These are phyloP conservation scores for Hydnomerulius pinastri DNA, from an alignment of 768 basidiomycete species.

Conservation along the genomic window DNA sequence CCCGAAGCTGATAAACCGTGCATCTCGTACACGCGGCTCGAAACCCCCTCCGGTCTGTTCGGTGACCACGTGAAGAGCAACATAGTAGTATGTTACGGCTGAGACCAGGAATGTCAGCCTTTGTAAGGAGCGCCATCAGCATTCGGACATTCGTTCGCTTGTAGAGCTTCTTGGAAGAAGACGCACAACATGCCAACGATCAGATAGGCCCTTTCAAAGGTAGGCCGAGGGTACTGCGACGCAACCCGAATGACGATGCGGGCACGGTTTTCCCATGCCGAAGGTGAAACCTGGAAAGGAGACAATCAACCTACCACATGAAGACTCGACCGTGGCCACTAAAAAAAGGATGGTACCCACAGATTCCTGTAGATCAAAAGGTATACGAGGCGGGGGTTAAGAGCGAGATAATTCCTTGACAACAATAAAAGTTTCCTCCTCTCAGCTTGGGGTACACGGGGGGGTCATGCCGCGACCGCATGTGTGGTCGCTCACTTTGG, in stretches of 20 bases:
- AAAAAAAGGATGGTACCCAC: conserved; percentile 25
- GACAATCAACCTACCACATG: not conserved
- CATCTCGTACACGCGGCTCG: conserved; percentile 30
- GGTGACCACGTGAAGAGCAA: conserved; percentile 28
- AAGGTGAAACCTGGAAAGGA: conserved; percentile 43
- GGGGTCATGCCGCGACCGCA: conserved; percentile 26
- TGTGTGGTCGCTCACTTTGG: conserved; percentile 17
- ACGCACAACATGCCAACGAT: conserved; percentile 43
- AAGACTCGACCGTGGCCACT: not conserved
- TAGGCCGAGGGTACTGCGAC: conserved; percentile 43
- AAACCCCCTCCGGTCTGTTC: not conserved
- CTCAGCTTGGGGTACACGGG: not conserved
- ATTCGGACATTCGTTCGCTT: too few relatives aligned
- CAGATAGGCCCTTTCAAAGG: conserved; percentile 46
- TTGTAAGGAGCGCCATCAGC: not conserved
- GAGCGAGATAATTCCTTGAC: conserved; percentile 36
- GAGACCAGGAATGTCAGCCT: conserved; percentile 45
- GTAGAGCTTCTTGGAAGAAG: not conserved
- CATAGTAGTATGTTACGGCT: conserved; percentile 37
- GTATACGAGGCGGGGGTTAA: conserved; percentile 32
- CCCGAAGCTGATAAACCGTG: conserved; percentile 39
- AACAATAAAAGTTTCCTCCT: not conserved
- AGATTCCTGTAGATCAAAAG: conserved; percentile 40
- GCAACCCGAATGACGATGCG: conserved; percentile 37
- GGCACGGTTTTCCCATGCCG: conserved; percentile 46